phyloP scores from a whole-genome alignment of 1,139 yeast species.

The Candida pseudocylindracea region DNA sequence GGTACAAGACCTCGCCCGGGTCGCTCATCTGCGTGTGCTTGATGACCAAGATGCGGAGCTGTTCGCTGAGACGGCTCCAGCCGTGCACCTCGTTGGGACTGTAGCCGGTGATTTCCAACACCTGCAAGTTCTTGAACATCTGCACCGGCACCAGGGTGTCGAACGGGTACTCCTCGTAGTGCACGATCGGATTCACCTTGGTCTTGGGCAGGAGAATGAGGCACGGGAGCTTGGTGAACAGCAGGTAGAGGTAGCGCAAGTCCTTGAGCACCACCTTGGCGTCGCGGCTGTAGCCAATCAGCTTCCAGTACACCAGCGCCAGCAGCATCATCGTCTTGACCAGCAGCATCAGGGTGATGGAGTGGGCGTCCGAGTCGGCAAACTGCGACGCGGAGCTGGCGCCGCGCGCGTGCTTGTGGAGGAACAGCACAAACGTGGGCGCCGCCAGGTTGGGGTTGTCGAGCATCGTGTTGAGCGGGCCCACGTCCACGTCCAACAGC shows the following conservation, averaged over 20 bases:
- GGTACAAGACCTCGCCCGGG: slow-evolving; percentile 24
- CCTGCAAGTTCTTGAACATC: slow-evolving; percentile 38
- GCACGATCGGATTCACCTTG: slow-evolving; percentile 28
- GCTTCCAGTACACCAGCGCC: slow-evolving; percentile 22
- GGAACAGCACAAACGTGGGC: slow-evolving; percentile 28
- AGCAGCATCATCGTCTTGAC: slow-evolving; percentile 30
- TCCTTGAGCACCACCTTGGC: slow-evolving; percentile 23
- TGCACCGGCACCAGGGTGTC: slow-evolving; percentile 44
- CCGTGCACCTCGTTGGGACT: slow-evolving; percentile 48
- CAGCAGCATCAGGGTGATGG: slow-evolving; percentile 39
- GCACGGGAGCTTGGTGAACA: slow-evolving; percentile 46
- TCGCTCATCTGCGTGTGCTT: slow-evolving; percentile 26
- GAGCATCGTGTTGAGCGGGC: slow-evolving; percentile 35
- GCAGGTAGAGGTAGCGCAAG: slow-evolving; percentile 34
- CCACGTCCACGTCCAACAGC: slow-evolving; percentile 30
- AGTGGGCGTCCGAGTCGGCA: slow-evolving; percentile 32
- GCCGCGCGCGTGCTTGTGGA: slow-evolving; percentile 23
- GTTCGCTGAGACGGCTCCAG: slow-evolving; percentile 36
- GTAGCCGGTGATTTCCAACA: slow-evolving; percentile 32
- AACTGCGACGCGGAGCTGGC: slow-evolving; percentile 9
- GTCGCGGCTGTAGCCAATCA: slow-evolving; percentile 14
- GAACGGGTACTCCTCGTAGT: slow-evolving; percentile 51
- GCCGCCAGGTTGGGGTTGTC: slow-evolving; percentile 31
- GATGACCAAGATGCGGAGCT: slow-evolving; percentile 28
- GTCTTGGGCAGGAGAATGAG: slow-evolving; percentile 35